Base-by-base conservation (phyloP, 306 rosid genomes). In the Rubus parviflorus region DNA sequence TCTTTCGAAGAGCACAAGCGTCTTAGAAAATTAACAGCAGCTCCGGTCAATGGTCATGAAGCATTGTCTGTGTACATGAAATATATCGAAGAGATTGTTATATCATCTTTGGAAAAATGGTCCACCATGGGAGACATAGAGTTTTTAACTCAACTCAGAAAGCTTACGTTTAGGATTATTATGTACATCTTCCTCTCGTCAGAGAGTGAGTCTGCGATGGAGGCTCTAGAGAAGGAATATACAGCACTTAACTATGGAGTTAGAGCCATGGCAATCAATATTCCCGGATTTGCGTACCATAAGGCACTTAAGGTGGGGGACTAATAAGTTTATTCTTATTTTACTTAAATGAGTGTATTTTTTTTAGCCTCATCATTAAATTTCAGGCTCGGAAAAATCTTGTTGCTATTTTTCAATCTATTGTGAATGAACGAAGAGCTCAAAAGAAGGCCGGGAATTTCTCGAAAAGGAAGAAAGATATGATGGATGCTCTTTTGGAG, bases 211-310 rank as follows among this genome's bases (percentile, higher is more conserved):
- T 46, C 75, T 5, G 82, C 85, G 1, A 81, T 89, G 95, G 93
- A 85, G 43, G 91, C 87, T 67, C 64, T 94, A 80, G 98, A 94
- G 82, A 90, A 78, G 81, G 93, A 92, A 58, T 94, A 92, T 43
- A 94, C 93, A 3, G 23, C 68, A 9, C 95, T 94, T 75, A 94
- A 94, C 48, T 42, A 85, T 69, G 98, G 97, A 62, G 88, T 94
- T 47, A 88, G 98, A 81, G 93, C 98, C 75, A 89, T 94, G 98
- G 77, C 87, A 4, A 89, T 94, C 41, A 89, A 92, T 68, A 17
- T 94, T 82, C 98, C 98, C 4, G 98, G 98, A 71, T 94, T 94
- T 40, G 97, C 97, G 6, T 94, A 89, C 78, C 79, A 90, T 77
- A 94, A 76, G 42, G 97, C 98, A 15, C 85, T 85, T 63, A 90